A percentile compares a stretch with the other conserved stretches of the same genome.
These are phyloP conservation scores for Boletus vinaceobasis DNA, from an alignment of 768 basidiomycete species.

Conservation along the genomic window DNA sequence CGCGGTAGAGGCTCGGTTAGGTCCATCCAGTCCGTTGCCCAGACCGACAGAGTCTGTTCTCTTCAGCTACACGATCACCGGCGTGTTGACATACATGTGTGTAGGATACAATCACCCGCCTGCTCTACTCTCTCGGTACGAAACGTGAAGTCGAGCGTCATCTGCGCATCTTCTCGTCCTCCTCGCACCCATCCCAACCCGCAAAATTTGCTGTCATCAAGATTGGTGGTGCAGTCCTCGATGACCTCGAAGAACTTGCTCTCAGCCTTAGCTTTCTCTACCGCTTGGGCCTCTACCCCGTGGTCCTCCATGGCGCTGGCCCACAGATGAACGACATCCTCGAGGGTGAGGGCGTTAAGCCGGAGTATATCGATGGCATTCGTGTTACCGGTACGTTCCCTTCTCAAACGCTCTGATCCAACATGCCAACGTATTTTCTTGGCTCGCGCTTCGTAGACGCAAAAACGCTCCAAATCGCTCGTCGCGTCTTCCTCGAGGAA, in stretches of 20 bases:
- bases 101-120: slow-evolving; percentile 94
- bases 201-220: slow-evolving; percentile 98
- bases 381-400: slow-evolving; percentile 78
- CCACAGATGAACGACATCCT: slow-evolving; percentile 94
- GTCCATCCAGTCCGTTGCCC: slow-evolving; percentile 58
- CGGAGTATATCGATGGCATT: slow-evolving; percentile 97
- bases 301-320: slow-evolving; percentile 94
- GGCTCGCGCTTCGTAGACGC: slow-evolving; percentile 53
- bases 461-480: slow-evolving; percentile 91
- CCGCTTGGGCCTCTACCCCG: slow-evolving; percentile 95
- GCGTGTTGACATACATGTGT: not conserved
- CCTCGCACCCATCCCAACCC: slow-evolving; percentile 82
- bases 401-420: not conserved
- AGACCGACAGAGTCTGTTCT: slow-evolving; percentile 66
- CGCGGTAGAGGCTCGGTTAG: slow-evolving; percentile 39
- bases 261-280: slow-evolving; percentile 95
- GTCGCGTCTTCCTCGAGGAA: slow-evolving; percentile 95
- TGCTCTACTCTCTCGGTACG: slow-evolving; percentile 94
- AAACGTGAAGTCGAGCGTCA: slow-evolving; percentile 98
- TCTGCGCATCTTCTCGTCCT: slow-evolving; percentile 96
- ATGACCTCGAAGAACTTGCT: slow-evolving; percentile 89
- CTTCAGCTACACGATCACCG: not conserved
- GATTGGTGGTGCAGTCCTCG: slow-evolving; percentile 93
- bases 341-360: slow-evolving; percentile 87
- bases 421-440: not conserved